phyloP scores from a whole-genome alignment of 108 stramenopile species.

The Cyclotella cryptica region DNA sequence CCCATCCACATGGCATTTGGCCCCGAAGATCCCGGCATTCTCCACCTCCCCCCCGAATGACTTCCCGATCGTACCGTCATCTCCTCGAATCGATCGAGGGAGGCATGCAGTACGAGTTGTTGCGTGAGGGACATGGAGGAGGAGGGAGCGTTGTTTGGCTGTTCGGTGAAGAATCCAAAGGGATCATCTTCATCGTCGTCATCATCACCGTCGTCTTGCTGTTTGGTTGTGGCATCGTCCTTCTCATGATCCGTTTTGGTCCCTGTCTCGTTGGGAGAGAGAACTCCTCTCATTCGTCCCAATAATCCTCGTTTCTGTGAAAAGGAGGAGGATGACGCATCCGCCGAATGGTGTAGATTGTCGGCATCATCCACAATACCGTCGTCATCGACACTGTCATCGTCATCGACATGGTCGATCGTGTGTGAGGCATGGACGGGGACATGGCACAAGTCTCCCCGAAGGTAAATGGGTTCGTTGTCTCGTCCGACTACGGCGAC shows the following conservation, averaged over 20 bases:
- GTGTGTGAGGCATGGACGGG: no score
- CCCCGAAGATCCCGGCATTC: constrained; percentile 42
- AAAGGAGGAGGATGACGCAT: not conserved
- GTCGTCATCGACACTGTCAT: not conserved
- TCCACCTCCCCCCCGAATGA: constrained; percentile 43
- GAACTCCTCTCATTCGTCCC: constrained; percentile 25
- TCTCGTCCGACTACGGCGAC: constrained; percentile 53
- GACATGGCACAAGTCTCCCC: constrained; percentile 30
- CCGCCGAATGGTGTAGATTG: not conserved
- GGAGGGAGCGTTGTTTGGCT: not conserved
- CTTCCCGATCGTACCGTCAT: constrained; percentile 27
- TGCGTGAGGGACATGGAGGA: constrained; percentile 49
- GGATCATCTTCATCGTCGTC: constrained; percentile 16
- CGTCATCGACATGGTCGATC: constrained; percentile 5
- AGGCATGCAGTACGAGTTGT: constrained; percentile 55
- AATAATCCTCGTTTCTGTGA: constrained; percentile 16
- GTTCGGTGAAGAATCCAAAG: constrained; percentile 16
- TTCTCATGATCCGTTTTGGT: no score
- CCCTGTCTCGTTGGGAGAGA: not conserved
- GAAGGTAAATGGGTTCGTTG: constrained; percentile 53
- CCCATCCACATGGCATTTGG: constrained; percentile 59
- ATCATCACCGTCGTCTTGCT: no score
- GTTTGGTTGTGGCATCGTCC: no score
- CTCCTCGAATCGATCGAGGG: constrained; percentile 57
- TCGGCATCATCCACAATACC: not conserved